Evolutionary conservation across 306 rosid genomes (phyloP).

Genomic region (Spatholobus suberectus): DNA sequence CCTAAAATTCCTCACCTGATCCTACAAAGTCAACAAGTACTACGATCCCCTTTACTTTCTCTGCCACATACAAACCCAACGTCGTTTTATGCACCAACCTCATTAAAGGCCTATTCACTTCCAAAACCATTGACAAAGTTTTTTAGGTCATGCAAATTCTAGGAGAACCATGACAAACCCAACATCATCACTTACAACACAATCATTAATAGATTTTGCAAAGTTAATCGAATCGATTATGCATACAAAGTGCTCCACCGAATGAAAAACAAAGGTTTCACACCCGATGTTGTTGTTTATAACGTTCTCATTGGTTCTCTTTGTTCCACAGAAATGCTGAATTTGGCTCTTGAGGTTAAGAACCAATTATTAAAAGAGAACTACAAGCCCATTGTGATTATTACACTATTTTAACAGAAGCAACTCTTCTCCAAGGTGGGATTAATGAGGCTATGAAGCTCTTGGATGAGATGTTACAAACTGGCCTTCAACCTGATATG

Average conservation of each 20-base stretch:
- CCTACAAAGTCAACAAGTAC: constrained; percentile 65
- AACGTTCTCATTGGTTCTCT: constrained; percentile 82
- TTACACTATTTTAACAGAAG: constrained; percentile 79
- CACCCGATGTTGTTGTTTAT: constrained; percentile 74
- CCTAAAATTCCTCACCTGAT: constrained; percentile 60
- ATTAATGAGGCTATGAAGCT: constrained; percentile 69
- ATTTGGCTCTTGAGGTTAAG: constrained; percentile 55
- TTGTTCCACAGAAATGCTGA: constrained; percentile 67
- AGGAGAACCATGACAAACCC: constrained; percentile 78
- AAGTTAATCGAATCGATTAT: constrained; percentile 58
- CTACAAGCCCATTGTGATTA: constrained; percentile 76
- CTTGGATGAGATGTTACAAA: constrained; percentile 73
- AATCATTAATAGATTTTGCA: constrained; percentile 68
- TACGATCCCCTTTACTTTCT: constrained; percentile 77
- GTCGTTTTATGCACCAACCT: constrained; percentile 73
- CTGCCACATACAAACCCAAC: constrained; percentile 64
- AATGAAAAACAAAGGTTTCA: constrained; percentile 68
- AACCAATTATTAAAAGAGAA: constrained; percentile 66
- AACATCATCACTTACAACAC: constrained; percentile 78
- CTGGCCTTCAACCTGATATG: constrained; percentile 76
- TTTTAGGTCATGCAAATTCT: constrained; percentile 69
- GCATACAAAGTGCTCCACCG: constrained; percentile 69
- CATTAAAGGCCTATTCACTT: constrained; percentile 71
- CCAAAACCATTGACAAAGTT: constrained; percentile 62
- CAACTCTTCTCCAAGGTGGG: constrained; percentile 67